Conservation (phyloP, 371 early-diverging fungal species). For the Coemansia sp. region DNA sequence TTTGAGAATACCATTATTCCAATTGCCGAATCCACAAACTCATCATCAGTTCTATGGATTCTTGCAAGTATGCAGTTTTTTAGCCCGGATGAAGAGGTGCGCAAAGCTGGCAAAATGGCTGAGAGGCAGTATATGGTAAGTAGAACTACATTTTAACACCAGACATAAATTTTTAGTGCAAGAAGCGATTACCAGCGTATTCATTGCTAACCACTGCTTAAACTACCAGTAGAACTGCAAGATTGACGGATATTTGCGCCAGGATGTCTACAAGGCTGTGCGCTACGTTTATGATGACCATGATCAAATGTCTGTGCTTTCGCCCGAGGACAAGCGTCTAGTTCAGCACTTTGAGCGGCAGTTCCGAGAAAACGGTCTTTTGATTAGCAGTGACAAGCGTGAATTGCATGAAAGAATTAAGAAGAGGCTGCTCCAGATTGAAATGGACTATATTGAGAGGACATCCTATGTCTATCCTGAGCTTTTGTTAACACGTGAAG, state of each 20-base stretch:
- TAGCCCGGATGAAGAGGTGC: too few relatives aligned
- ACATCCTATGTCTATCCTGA: background rate
- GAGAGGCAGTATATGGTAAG: background rate
- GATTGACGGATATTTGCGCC: background rate
- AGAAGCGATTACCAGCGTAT: background rate
- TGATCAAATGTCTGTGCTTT: background rate
- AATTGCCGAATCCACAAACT: too few relatives aligned
- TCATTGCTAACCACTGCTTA: too few relatives aligned
- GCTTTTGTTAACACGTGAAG: constrained; percentile 51
- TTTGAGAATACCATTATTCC: too few relatives aligned
- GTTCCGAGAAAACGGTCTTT: constrained; percentile 1
- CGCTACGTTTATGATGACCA: constrained; percentile 4
- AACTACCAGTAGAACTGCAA: background rate
- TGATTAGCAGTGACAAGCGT: background rate
- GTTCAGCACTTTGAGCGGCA: constrained; percentile 1
- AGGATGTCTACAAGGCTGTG: constrained; percentile 13
- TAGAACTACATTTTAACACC: background rate
- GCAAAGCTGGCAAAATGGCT: too few relatives aligned
- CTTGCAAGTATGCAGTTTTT: too few relatives aligned
- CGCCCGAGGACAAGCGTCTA: constrained; percentile 4
- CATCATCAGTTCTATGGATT: too few relatives aligned
- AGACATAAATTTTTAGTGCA: background rate
- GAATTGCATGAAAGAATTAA: background rate
- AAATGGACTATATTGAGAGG: background rate
- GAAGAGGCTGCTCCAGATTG: background rate